Evolutionary conservation across 169 alveolate genomes (phyloP).

Genomic region (Cardiosporidium cionae): DNA sequence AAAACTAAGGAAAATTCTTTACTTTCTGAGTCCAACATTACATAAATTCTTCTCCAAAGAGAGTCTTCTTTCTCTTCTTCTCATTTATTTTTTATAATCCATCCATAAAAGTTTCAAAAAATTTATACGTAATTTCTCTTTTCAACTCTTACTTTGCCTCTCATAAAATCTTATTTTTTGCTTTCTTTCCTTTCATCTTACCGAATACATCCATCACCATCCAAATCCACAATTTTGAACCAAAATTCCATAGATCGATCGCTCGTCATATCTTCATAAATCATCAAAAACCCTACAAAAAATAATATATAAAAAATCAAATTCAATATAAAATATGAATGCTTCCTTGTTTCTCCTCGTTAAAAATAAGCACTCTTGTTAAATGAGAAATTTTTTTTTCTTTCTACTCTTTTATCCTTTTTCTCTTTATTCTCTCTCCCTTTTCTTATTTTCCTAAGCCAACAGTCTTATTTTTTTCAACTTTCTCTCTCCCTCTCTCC

Average conservation of each 20-base stretch:
- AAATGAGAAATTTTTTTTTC: neutral
- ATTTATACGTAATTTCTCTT: too few species aligned
- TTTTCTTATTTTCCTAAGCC: neutral
- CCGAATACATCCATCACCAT: slow-evolving; percentile 66
- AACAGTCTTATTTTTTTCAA: neutral
- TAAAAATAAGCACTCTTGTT: too few species aligned
- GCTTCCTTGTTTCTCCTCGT: neutral
- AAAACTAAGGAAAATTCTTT: too few species aligned
- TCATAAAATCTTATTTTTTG: too few species aligned
- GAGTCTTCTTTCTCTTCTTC: too few species aligned
- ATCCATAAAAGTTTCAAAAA: too few species aligned
- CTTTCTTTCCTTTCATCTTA: too few species aligned
- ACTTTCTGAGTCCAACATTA: too few species aligned
- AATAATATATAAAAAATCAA: neutral
- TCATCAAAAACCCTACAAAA: slow-evolving; percentile 49
- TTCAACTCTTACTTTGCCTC: too few species aligned
- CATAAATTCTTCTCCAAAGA: too few species aligned
- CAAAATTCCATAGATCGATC: slow-evolving; percentile 62
- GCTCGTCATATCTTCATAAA: slow-evolving; percentile 77
- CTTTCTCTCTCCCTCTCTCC: neutral
- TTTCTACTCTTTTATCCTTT: neutral
- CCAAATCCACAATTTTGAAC: slow-evolving; percentile 72
- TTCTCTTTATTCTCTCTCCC: neutral
- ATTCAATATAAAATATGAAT: neutral
- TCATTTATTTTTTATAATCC: too few species aligned